Conservation (phyloP, 2,329 filamentous ascomycete species). For the Hymenoscyphus occultus region DNA sequence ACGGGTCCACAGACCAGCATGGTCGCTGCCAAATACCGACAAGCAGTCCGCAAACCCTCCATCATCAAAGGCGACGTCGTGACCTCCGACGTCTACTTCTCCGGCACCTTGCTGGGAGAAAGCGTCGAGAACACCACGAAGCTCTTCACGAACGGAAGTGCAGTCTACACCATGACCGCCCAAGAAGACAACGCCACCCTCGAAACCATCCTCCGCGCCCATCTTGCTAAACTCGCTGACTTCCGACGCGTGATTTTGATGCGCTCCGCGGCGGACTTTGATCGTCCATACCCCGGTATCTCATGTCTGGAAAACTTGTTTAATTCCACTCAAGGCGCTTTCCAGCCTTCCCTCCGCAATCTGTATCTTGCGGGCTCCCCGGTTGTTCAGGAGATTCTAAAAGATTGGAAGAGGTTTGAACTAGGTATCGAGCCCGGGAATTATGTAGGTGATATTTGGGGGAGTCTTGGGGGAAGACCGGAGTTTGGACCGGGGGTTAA, state of each 20-base stretch:
- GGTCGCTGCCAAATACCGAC: slow-evolving; percentile 25
- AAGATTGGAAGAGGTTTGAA: slow-evolving; percentile 58
- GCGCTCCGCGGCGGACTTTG: slow-evolving; percentile 66
- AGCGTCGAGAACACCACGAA: slow-evolving; percentile 61
- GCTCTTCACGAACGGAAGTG: slow-evolving; percentile 63
- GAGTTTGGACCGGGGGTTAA: slow-evolving; percentile 54
- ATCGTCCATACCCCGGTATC: slow-evolving; percentile 58
- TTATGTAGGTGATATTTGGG: slow-evolving; percentile 71
- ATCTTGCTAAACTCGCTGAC: slow-evolving; percentile 55
- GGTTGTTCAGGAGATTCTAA: slow-evolving; percentile 58
- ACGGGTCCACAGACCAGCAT: background rate
- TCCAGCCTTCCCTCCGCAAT: slow-evolving; percentile 59
- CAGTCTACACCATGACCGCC: slow-evolving; percentile 64
- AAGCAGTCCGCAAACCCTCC: slow-evolving; percentile 46
- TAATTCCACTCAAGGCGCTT: slow-evolving; percentile 58
- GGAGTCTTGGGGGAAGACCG: slow-evolving; percentile 61
- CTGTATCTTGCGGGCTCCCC: slow-evolving; percentile 61
- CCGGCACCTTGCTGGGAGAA: slow-evolving; percentile 55
- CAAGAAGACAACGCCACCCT: slow-evolving; percentile 70
- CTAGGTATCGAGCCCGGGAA: slow-evolving; percentile 57
- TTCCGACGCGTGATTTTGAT: slow-evolving; percentile 64
- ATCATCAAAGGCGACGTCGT: slow-evolving; percentile 64
- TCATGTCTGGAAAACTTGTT: slow-evolving; percentile 57
- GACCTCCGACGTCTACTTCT: slow-evolving; percentile 71
- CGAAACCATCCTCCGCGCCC: slow-evolving; percentile 59